Evolutionary conservation across 2,329 filamentous ascomycete species (phyloP).

Genomic region (Pseudocercospora musae): DNA sequence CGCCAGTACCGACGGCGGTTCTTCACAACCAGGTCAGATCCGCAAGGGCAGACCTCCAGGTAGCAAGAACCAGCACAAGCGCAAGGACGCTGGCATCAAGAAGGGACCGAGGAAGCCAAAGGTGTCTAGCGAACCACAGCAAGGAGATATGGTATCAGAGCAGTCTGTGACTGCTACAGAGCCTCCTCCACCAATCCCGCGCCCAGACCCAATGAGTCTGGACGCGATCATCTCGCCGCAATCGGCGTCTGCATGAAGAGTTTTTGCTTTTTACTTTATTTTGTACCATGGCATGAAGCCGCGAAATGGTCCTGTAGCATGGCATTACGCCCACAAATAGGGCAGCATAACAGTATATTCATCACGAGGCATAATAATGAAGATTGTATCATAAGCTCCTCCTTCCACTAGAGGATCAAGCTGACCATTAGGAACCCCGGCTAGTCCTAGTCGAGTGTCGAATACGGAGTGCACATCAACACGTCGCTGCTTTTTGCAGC

Average conservation of each 20-base stretch:
- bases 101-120: slow-evolving; percentile 44
- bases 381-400: neutral
- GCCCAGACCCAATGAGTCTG: slow-evolving; percentile 10
- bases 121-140: neutral
- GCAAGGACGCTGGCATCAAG: slow-evolving; percentile 49
- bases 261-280: neutral
- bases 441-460: no score
- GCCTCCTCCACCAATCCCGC: neutral
- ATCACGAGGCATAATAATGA: neutral
- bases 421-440: no score
- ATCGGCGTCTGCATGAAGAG: neutral
- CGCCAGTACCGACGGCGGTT: slow-evolving; percentile 16
- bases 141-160: neutral
- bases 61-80: slow-evolving; percentile 46
- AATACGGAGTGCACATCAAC: no score
- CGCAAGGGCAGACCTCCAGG: slow-evolving; percentile 42
- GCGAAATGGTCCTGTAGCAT: neutral
- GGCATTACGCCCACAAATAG: neutral
- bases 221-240: slow-evolving; percentile 6
- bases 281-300: neutral
- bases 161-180: neutral
- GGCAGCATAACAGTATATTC: neutral
- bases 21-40: slow-evolving; percentile 13
- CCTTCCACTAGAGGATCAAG: neutral
- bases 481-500: no score